Base-by-base conservation (phyloP, 495 filamentous ascomycete genomes). In the Penicillium angulare region DNA sequence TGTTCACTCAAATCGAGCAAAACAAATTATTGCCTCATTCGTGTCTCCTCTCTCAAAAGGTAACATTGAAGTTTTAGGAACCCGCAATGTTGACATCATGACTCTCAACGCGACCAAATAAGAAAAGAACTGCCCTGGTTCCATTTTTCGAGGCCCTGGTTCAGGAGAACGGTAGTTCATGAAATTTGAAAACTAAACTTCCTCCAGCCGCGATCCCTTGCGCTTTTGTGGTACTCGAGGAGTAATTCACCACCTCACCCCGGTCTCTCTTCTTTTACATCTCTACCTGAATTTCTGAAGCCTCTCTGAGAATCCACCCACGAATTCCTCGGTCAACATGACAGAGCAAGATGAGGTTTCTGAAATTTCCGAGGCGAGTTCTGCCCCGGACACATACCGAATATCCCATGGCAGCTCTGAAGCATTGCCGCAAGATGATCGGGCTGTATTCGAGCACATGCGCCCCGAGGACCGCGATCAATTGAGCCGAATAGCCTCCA, bases 401-500 rank as follows among this genome's bases (percentile, higher is more conserved):
- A 50, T 38, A 12, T 44, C 43, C 9, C 59, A 45, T 22, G 49
- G 47, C 20, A 57, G 47, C 36, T 49, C 50, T 17, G 61, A 57
- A 26, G 53, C 55, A 22, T 32, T 54, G 1, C 53, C 57, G 12
- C 53, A 54, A 27, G 42, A 48, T 26, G 50, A 65, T 9, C 52
- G 50, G 16, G 43, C 58, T 22, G 43, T 63, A 2, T 72, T 73
- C 21, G 69, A 73, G 42, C 63, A 64, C 7, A 69, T 75, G 21
- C 57, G 63, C 12, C 61, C 64, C 1, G 69, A 66, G 39, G 65
- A 68, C 38, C 66, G 57, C 16, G 61, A 57, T 1, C 59, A 75
- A 35, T 50, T 75, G n/a, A 58, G 65, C 39, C 67, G 68, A 18
- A 63, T 73, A 27, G 72, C 72, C 3, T 73, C 72, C 8, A 65